phyloP scores from a whole-genome alignment of 108 stramenopile species.

The Poteriospumella lacustris region DNA sequence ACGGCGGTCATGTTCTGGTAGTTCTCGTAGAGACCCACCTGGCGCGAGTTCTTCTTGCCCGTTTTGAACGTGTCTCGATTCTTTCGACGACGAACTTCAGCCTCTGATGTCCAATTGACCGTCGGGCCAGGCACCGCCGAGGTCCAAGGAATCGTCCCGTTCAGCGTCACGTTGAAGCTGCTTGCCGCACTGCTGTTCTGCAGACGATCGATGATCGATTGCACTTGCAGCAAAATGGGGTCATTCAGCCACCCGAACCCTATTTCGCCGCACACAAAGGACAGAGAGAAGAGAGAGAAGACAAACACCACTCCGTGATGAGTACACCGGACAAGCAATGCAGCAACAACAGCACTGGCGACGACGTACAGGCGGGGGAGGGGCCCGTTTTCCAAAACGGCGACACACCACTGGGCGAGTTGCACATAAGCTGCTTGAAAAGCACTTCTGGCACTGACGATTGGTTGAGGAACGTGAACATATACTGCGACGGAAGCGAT shows the following conservation, averaged over 20 bases:
- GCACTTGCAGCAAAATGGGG: slow-evolving; percentile 1
- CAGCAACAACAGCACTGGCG: too few relatives aligned
- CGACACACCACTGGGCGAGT: background rate
- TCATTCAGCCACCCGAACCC: slow-evolving; percentile 30
- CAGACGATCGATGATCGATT: background rate
- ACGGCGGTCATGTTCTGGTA: slow-evolving; percentile 5
- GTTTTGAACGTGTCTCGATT: background rate
- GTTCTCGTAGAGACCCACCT: background rate
- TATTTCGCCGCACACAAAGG: too few relatives aligned
- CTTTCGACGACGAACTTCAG: background rate
- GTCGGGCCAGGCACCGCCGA: slow-evolving; percentile 4
- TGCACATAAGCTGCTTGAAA: slow-evolving; percentile 1
- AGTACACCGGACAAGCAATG: too few relatives aligned
- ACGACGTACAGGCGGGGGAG: background rate
- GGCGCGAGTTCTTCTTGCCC: slow-evolving; percentile 22
- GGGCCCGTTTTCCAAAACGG: slow-evolving; percentile 4
- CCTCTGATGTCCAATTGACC: slow-evolving; percentile 1
- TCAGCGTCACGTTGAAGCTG: background rate
- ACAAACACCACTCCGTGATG: too few relatives aligned
- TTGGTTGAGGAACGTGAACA: too few relatives aligned
- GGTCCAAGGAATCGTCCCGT: slow-evolving; percentile 11
- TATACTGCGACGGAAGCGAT: too few relatives aligned
- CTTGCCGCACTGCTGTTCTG: too few relatives aligned
- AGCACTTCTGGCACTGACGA: too few relatives aligned
- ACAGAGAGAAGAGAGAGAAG: too few relatives aligned